Base-by-base conservation (phyloP, 1,139 yeast species). In the Geotrichum bryndzae region DNA sequence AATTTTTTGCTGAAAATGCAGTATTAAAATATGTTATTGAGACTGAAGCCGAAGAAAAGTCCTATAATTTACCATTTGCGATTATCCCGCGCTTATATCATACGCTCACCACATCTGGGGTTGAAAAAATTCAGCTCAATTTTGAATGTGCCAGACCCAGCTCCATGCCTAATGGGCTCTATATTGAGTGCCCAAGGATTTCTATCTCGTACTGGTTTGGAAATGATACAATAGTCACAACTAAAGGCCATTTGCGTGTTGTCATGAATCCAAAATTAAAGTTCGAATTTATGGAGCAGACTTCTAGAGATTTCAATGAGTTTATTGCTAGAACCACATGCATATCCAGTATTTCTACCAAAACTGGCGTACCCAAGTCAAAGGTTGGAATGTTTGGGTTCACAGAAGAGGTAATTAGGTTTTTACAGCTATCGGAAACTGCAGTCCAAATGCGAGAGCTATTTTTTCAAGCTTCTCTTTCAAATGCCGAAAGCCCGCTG, bases 381-480 rank as follows among this genome's bases (percentile, higher is more conserved):
- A 45, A 25, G 10, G 33, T 60, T 48, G 29, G 41, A 25, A 78
- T 82, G 61, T 83, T 82, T 65, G 96, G 96, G 0, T 74, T 87
- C 22, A 83, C 83, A 59, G 85, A 82, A 56, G 79, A 80, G 46
- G 85, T 88, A 2, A 81, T 88, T 83, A 76, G 92, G 59, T 79
- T 86, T 38, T 74, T 89, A 75, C 94, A 89, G 72, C 82, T 88
- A 2, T 82, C 90, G 56, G 95, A 88, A 73, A 86, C 87, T 1
- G 86, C 89, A 88, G 80, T 89, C 0, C 83, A 84, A 64, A 79
- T 89, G 68, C 81, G 82, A 63, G 84, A 87, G 33, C 74, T 88
- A 61, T 85, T 88, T 85, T 78, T 80, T 38, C 86, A 81, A 67
- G 80, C 86, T 29, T 71, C 79, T 59, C 68, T 73, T 11, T 68